A percentile compares a stretch with the other conserved stretches of the same genome.
Conservation (phyloP, 1,284 basidiomycete species). For the Pseudozyma thailandica region DNA sequence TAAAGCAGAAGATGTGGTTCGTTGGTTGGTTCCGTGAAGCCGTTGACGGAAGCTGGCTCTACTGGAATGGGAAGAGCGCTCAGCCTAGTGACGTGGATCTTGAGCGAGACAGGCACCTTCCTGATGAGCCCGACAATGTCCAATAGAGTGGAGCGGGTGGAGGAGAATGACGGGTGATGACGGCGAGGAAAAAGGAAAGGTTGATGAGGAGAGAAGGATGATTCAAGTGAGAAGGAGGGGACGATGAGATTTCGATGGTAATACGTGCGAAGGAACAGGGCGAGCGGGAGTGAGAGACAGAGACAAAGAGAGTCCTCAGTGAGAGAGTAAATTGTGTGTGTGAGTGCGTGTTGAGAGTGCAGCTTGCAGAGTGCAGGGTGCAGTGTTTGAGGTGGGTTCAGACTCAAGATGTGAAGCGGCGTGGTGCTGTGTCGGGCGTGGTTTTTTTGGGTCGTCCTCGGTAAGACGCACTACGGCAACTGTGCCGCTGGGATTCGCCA, state of each 20-base stretch:
- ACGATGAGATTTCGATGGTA: background rate
- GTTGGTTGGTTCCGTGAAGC: background rate
- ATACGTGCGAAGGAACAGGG: too few species aligned
- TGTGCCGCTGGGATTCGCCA: slow-evolving; percentile 1
- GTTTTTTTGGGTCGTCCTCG: background rate
- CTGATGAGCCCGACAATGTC: too few species aligned
- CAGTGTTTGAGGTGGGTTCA: background rate
- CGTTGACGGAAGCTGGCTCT: background rate
- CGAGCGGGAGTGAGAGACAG: background rate
- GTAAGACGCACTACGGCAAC: background rate
- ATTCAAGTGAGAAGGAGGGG: background rate
- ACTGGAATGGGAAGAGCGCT: background rate
- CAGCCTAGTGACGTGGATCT: too few species aligned
- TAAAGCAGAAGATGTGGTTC: background rate
- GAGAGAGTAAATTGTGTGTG: background rate
- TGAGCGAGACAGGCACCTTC: too few species aligned
- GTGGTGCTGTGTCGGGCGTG: slow-evolving; percentile 5
- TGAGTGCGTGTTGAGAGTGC: background rate
- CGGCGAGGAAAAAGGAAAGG: too few species aligned
- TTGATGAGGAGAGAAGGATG: too few species aligned
- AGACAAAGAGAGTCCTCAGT: background rate
- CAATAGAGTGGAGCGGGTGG: too few species aligned
- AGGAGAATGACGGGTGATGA: too few species aligned
- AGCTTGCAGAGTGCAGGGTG: background rate
- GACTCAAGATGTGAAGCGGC: background rate